Evolutionary conservation across 1,284 basidiomycete genomes (phyloP).

Genomic region (Malassezia brasiliensis): DNA sequence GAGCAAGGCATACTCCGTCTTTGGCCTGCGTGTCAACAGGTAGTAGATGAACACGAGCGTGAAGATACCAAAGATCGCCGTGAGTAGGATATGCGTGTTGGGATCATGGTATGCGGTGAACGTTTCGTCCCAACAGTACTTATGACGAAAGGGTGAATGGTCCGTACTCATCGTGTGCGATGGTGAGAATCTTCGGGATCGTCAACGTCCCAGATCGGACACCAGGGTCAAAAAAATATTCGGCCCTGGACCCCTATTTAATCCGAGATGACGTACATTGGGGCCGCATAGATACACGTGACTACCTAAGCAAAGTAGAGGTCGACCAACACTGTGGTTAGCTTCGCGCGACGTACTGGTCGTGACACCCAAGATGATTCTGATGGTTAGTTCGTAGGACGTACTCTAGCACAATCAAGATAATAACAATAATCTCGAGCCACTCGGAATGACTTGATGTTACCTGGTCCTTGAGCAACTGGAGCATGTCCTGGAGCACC

Average conservation of each 20-base stretch:
- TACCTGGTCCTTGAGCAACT: conserved; percentile 86
- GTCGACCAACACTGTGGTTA: conserved; percentile 34
- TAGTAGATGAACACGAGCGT: conserved; percentile 11
- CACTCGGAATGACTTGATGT: conserved; percentile 82
- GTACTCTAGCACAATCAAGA: conserved; percentile 70
- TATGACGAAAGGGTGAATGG: background rate
- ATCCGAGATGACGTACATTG: background rate
- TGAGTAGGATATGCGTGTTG: conserved; percentile 10
- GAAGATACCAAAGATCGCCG: conserved; percentile 15
- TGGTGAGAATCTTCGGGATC: too few relatives aligned
- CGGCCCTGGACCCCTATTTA: too few relatives aligned
- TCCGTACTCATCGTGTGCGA: background rate
- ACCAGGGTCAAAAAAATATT: too few relatives aligned
- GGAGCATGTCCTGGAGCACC: conserved; percentile 89
- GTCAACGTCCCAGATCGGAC: background rate
- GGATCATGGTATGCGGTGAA: conserved; percentile 18
- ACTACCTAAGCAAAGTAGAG: conserved; percentile 36
- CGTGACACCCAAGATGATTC: conserved; percentile 52
- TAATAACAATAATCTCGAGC: conserved; percentile 89
- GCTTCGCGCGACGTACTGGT: conserved; percentile 22
- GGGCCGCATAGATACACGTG: background rate
- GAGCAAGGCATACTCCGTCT: conserved; percentile 7
- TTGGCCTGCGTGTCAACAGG: conserved; percentile 1
- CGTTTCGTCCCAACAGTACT: background rate
- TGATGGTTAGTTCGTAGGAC: conserved; percentile 11